phyloP scores from a whole-genome alignment of 768 basidiomycete species.

The Mycena belliarum region DNA sequence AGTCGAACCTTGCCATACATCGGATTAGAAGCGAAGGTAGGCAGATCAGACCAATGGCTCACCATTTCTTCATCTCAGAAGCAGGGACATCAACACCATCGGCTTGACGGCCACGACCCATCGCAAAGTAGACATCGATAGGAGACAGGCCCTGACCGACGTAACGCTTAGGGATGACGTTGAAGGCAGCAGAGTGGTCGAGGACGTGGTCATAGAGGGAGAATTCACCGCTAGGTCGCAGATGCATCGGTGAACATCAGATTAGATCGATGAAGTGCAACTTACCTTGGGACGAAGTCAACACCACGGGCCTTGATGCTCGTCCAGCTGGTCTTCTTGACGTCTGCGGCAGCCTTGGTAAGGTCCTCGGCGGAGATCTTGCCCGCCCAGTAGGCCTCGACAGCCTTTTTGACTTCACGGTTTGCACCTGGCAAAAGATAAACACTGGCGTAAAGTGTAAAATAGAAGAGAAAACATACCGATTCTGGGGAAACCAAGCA shows the following conservation, averaged over 20 bases:
- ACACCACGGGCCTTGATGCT: slow-evolving; percentile 83
- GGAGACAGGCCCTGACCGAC: slow-evolving; percentile 79
- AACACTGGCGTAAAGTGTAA: neutral
- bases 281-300: slow-evolving; percentile 87
- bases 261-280: slow-evolving; percentile 15
- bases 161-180: slow-evolving; percentile 95
- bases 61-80: slow-evolving; percentile 99
- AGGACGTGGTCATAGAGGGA: slow-evolving; percentile 98
- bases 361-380: slow-evolving; percentile 88
- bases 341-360: slow-evolving; percentile 81
- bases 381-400: slow-evolving; percentile 97
- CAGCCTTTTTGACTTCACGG: slow-evolving; percentile 96
- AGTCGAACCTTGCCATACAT: slow-evolving; percentile 75
- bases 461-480: neutral
- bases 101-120: slow-evolving; percentile 97
- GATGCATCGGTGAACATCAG: slow-evolving; percentile 22
- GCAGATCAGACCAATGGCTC: slow-evolving; percentile 31
- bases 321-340: slow-evolving; percentile 88
- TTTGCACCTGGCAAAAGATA: slow-evolving; percentile 65
- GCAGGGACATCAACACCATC: slow-evolving; percentile 95
- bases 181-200: slow-evolving; percentile 95
- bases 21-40: slow-evolving; percentile 9
- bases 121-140: slow-evolving; percentile 97
- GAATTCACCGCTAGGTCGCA: slow-evolving; percentile 82
- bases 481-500: slow-evolving; percentile 78